These are phyloP conservation scores for Fusarium chlamydosporum DNA, from an alignment of 2,329 filamentous ascomycete genomes.

Conservation along the genomic window DNA sequence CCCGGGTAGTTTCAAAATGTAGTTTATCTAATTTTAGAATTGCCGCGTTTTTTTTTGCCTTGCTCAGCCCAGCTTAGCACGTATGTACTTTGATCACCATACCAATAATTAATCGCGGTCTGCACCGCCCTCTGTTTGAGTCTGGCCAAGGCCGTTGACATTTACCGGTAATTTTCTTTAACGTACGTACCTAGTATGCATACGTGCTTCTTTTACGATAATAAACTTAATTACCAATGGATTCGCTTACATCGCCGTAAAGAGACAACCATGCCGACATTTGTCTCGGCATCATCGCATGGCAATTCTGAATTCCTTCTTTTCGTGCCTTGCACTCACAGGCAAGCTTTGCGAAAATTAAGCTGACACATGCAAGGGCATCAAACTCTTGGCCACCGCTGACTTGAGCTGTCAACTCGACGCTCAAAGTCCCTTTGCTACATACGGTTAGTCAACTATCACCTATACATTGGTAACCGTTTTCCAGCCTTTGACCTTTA, in stretches of 20 bases:
- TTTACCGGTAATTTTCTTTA: slow-evolving; percentile 1
- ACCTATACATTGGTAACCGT: neutral
- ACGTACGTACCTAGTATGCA: slow-evolving; percentile 1
- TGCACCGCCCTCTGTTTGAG: slow-evolving; percentile 14
- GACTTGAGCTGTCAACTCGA: slow-evolving; percentile 8
- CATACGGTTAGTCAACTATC: slow-evolving; percentile 4
- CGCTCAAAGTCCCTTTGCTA: slow-evolving; percentile 29
- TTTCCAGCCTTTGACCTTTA: no score
- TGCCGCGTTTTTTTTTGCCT: slow-evolving; percentile 40
- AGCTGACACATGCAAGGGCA: slow-evolving; percentile 21
- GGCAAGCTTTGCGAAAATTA: neutral
- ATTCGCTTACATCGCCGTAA: neutral
- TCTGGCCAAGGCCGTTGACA: neutral
- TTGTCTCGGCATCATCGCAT: neutral
- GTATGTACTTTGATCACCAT: neutral
- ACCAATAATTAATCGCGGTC: neutral
- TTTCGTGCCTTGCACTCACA: neutral
- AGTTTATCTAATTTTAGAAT: slow-evolving; percentile 48
- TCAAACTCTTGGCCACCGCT: slow-evolving; percentile 9
- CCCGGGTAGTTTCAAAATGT: slow-evolving; percentile 28
- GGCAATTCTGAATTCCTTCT: neutral
- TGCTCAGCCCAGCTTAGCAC: slow-evolving; percentile 42
- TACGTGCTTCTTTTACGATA: neutral
- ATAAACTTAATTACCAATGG: slow-evolving; percentile 1
- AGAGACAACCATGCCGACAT: neutral